Evolutionary conservation across 257 asterid species (phyloP).

Genomic region (Haberlea rhodopensis): DNA sequence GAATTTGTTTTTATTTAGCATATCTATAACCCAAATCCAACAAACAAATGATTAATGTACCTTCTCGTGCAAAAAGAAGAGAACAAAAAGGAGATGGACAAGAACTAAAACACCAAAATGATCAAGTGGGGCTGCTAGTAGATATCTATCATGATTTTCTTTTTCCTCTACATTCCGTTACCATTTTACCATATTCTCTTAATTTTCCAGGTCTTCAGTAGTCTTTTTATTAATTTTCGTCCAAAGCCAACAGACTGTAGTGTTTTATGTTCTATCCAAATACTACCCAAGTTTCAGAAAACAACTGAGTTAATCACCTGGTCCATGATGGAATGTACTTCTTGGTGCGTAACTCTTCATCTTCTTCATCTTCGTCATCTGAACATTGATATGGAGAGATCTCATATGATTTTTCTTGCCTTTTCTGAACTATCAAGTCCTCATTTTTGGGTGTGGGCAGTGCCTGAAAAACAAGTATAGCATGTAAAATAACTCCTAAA

Average conservation of each 20-base stretch:
- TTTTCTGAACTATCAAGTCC: slow-evolving; percentile 31
- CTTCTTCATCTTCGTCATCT: slow-evolving; percentile 84
- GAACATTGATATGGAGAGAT: slow-evolving; percentile 94
- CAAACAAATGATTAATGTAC: neutral
- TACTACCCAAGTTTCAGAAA: neutral
- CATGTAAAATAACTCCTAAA: slow-evolving; percentile 13
- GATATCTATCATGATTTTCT: too few species aligned
- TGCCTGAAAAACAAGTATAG: slow-evolving; percentile 42
- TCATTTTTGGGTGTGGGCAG: slow-evolving; percentile 10
- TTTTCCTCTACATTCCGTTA: neutral
- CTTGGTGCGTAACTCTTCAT: slow-evolving; percentile 42
- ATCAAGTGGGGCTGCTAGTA: neutral
- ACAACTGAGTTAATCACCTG: slow-evolving; percentile 51
- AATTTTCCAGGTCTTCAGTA: neutral
- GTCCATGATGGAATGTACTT: slow-evolving; percentile 92
- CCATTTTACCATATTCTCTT: neutral
- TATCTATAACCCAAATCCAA: too few species aligned
- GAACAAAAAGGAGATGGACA: neutral
- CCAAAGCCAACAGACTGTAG: neutral
- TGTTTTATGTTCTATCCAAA: neutral
- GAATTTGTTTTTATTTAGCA: too few species aligned
- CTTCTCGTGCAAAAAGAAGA: slow-evolving; percentile 15
- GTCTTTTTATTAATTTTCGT: neutral
- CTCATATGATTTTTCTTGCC: slow-evolving; percentile 66
- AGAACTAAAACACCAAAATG: neutral